Conservation (phyloP, 2,329 filamentous ascomycete species). For the Trichoderma sp. region DNA sequence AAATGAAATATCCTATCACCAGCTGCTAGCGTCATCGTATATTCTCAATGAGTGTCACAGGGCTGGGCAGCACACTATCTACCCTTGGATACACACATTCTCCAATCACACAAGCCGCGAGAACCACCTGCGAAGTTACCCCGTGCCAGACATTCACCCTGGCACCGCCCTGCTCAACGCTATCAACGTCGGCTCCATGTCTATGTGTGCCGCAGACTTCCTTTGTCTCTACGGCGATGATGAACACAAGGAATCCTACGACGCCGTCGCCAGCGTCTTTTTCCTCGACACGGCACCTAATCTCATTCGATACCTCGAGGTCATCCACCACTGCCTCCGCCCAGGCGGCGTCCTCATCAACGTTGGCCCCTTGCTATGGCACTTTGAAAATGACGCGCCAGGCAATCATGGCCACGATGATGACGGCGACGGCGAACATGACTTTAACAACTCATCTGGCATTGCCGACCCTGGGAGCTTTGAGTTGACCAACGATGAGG, state of each 20-base stretch:
- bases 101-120: conserved; percentile 76
- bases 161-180: conserved; percentile 51
- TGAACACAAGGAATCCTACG: conserved; percentile 63
- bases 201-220: conserved; percentile 93
- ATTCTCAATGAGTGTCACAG: conserved; percentile 68
- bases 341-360: conserved; percentile 84
- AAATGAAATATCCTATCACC: conserved; percentile 96
- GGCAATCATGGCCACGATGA: conserved; percentile 57
- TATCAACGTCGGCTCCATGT: conserved; percentile 66
- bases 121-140: conserved; percentile 73
- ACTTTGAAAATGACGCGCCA: conserved; percentile 78
- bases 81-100: conserved; percentile 85
- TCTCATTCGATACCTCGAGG: conserved; percentile 83
- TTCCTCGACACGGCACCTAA: conserved; percentile 98
- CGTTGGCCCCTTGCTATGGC: conserved; percentile 89
- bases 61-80: conserved; percentile 68
- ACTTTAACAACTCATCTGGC: conserved; percentile 57
- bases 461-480: conserved; percentile 89
- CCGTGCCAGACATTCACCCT: conserved; percentile 80
- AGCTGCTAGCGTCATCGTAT: conserved; percentile 81
- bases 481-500: conserved; percentile 87
- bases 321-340: conserved; percentile 75
- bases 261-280: conserved; percentile 87
- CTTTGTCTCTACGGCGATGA: conserved; percentile 76
- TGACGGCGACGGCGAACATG: conserved; percentile 53